A percentile compares a stretch with the other conserved stretches of the same genome.
Evolutionary conservation across 306 rosid species (phyloP).

Genomic region (Acacia crassicarpa): DNA sequence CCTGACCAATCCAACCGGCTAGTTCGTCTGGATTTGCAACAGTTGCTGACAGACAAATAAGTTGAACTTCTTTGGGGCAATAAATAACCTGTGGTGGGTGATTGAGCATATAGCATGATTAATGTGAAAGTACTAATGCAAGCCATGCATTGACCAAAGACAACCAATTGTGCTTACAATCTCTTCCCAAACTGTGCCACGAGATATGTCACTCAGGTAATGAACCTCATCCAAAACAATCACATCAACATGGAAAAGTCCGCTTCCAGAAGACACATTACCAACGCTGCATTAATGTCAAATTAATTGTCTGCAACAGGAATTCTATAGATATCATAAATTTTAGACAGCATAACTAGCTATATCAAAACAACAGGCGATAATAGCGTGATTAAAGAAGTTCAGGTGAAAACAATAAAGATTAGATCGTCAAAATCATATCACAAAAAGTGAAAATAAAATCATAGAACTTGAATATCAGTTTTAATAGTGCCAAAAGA

Average conservation of each 20-base stretch:
- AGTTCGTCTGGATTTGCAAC: constrained; percentile 85
- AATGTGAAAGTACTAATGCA: constrained; percentile 21
- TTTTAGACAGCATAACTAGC: constrained; percentile 8
- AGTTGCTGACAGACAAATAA: constrained; percentile 78
- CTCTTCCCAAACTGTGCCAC: constrained; percentile 99
- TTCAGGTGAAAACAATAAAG: constrained; percentile 22
- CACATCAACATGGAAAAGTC: constrained; percentile 85
- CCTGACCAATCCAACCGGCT: constrained; percentile 99
- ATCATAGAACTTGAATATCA: background rate
- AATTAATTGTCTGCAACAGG: constrained; percentile 15
- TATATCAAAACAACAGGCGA: background rate
- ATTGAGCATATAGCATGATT: background rate
- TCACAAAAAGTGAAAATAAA: background rate
- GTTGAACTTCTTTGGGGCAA: constrained; percentile 92
- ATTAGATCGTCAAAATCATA: constrained; percentile 18
- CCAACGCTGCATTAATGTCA: constrained; percentile 72
- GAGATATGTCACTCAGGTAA: constrained; percentile 93
- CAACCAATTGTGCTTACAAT: constrained; percentile 61
- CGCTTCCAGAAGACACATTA: constrained; percentile 70
- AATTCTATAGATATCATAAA: background rate
- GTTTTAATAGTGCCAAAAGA: constrained; percentile 12
- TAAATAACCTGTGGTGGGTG: constrained; percentile 75
- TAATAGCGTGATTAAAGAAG: background rate
- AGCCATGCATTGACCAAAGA: constrained; percentile 23
- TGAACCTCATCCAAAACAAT: constrained; percentile 98